Evolutionary conservation across 2,329 filamentous ascomycete genomes (phyloP), one percentile per base, ranked within the genome.

Genomic region (Fusarium haematococcum): DNA sequence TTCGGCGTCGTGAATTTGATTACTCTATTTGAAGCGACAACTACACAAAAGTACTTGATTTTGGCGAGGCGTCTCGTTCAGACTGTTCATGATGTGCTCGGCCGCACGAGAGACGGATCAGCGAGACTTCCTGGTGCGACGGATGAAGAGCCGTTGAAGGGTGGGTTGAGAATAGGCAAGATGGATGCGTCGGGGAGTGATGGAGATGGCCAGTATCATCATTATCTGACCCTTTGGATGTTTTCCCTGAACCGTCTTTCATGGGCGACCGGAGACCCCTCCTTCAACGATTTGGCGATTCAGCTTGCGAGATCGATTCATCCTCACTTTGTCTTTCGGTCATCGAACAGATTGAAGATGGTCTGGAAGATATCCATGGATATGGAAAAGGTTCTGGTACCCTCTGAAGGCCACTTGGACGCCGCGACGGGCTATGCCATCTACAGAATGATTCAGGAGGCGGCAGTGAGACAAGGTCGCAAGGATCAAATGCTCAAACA

Each of bases 211-310:
- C 89, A 91, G 77, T 91, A 91, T 69, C 88, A 90, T 73, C 89
- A 91, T 74, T 91, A 91, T 71, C 81, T 91, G 23, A 91, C 88
- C 0, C 76, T 91, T 6, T 91, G 89, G 89, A 90, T 91, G 88
- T 91, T 90, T 77, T 88, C 89, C 2, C 82, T 91, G 6, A 90
- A 89, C 75, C 83, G 89, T 2, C 81, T 90, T 45, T 83, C 86
- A 0, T 69, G 86, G 39, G 88, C 87, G 4, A 84, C 85, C 1
- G 81, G 81, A 0, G 84, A 90, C 25, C 74, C 78, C 11, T 74
- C 69, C 9, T 91, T 86, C 70, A 90, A 90, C 70, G 79, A 82
- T 32, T 82, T 87, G 60, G 89, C 88, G 0, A 82, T 90, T 4
- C 81, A 86, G 66, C 80, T 91, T 13, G 89, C 88, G 6, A 83